These are phyloP conservation scores for Toxicodendron radicans DNA, from an alignment of 345 rosid genomes.

Conservation along the genomic window DNA sequence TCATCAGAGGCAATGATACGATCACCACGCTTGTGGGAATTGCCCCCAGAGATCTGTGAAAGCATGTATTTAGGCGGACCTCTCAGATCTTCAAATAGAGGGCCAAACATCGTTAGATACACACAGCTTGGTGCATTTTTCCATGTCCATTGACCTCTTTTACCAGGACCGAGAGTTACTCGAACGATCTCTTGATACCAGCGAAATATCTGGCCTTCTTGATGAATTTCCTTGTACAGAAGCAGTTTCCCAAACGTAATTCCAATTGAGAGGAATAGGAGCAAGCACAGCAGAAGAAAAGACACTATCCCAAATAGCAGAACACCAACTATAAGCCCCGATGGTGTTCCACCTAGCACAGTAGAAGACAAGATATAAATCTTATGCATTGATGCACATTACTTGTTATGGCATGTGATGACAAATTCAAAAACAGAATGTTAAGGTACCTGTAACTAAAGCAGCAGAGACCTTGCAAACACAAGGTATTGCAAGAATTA, in stretches of 20 bases:
- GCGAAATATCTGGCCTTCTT: slow-evolving; percentile 72
- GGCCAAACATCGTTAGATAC: slow-evolving; percentile 54
- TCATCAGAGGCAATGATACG: slow-evolving; percentile 83
- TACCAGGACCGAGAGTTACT: slow-evolving; percentile 90
- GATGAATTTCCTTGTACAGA: slow-evolving; percentile 92
- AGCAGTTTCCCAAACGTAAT: slow-evolving; percentile 82
- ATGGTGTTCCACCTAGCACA: slow-evolving; percentile 45
- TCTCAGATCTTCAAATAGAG: slow-evolving; percentile 82
- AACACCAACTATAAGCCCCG: slow-evolving; percentile 56
- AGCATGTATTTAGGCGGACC: slow-evolving; percentile 99
- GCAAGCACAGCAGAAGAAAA: slow-evolving; percentile 48
- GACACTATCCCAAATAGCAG: slow-evolving; percentile 56
- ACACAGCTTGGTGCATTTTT: slow-evolving; percentile 46
- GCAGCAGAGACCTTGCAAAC: slow-evolving; percentile 65
- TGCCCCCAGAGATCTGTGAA: slow-evolving; percentile 65
- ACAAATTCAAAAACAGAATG: not conserved
- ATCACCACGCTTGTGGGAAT: slow-evolving; percentile 47
- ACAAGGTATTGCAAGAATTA: slow-evolving; percentile 74
- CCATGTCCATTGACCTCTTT: slow-evolving; percentile 98
- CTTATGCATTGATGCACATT: not conserved
- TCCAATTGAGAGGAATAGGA: slow-evolving; percentile 81
- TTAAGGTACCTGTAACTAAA: slow-evolving; percentile 56
- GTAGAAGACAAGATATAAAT: slow-evolving; percentile 20
- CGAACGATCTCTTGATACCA: slow-evolving; percentile 90
- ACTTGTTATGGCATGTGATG: not conserved